Evolutionary conservation across 2,329 filamentous ascomycete genomes (phyloP).

Genomic region (Colletotrichum siamense): DNA sequence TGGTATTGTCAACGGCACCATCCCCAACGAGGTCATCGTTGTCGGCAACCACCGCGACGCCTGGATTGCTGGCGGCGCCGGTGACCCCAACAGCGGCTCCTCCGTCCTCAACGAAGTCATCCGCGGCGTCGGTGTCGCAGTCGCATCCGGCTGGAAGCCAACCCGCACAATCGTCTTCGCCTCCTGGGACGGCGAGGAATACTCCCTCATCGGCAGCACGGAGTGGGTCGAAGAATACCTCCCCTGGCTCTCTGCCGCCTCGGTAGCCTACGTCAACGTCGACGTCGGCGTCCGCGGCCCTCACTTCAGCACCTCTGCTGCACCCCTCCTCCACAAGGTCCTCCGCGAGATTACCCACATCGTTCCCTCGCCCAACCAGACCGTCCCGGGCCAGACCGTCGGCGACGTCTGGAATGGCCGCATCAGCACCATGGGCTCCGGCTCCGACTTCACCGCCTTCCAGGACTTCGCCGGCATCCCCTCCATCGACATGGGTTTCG

Average conservation of each 20-base stretch:
- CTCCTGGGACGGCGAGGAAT: slow-evolving; percentile 84
- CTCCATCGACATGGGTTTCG: slow-evolving; percentile 68
- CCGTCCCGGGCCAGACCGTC: slow-evolving; percentile 73
- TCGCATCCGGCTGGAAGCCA: slow-evolving; percentile 64
- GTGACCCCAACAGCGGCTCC: slow-evolving; percentile 83
- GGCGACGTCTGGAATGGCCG: slow-evolving; percentile 69
- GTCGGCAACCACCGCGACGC: slow-evolving; percentile 93
- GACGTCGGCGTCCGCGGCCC: slow-evolving; percentile 76
- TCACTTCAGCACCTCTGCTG: slow-evolving; percentile 68
- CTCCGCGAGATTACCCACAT: slow-evolving; percentile 69
- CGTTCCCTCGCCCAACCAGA: slow-evolving; percentile 79
- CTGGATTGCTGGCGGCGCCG: slow-evolving; percentile 83
- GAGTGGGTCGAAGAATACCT: slow-evolving; percentile 94
- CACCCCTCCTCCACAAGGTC: slow-evolving; percentile 77
- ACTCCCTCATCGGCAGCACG: slow-evolving; percentile 83
- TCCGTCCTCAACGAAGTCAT: slow-evolving; percentile 81
- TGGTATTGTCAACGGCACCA: slow-evolving; percentile 86
- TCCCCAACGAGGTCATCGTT: slow-evolving; percentile 84
- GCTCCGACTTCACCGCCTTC: slow-evolving; percentile 78
- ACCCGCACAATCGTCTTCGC: slow-evolving; percentile 91
- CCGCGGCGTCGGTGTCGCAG: slow-evolving; percentile 73
- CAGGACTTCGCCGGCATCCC: slow-evolving; percentile 74
- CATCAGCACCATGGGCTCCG: slow-evolving; percentile 72
- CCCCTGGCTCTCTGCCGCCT: slow-evolving; percentile 76
- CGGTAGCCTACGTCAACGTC: slow-evolving; percentile 85